Evolutionary conservation across 495 filamentous ascomycete species (phyloP), one percentile per base, ranked within the genome.

Genomic region (Aspergillus funiculosus): DNA sequence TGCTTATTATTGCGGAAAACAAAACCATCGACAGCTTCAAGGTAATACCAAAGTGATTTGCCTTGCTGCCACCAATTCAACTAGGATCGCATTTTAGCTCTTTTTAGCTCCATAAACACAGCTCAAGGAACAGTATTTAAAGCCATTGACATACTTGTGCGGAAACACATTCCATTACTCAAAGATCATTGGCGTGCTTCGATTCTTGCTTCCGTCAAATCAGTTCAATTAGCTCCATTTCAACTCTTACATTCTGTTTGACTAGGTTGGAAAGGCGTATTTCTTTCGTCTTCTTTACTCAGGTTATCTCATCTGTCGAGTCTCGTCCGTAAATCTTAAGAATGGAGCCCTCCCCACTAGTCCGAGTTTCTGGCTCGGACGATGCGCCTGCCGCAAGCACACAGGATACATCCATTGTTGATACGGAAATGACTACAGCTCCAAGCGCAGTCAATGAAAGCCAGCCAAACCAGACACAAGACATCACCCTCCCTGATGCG

Each of bases 291-390:
- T 17, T 27, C 10, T 22, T 11, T 4, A 31, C 6, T 10, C 4
- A 6, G 4, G 9, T 31, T 13, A 31, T 10, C 11, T 31, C 3
- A 13, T 13, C 14, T 13, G 11, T 4, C 5, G 13, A 18, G 13
- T 28, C n/a, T n/a, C n/a, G n/a, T n/a, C n/a, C n/a, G 11, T 25
- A 22, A 29, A 5, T 25, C 8, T 43, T 14, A 14, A 22, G 24
- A 46, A 65, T 67, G 58, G 58, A 63, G 15, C 26, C 25, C 19
- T 37, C 40, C 6, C 59, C 60, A 9, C 48, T 60, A 48, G 58
- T 60, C 8, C 58, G 56, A 46, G 42, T 63, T 7, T 32, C 48
- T n/a, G 50, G 46, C 17, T 21, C 39, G 5, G 51, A 52, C 4
- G 39, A 37, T 39, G 3, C 46, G 17, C 14, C 18, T 1, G 4